phyloP scores from a whole-genome alignment of 306 rosid species.

The Sicyos edulis region DNA sequence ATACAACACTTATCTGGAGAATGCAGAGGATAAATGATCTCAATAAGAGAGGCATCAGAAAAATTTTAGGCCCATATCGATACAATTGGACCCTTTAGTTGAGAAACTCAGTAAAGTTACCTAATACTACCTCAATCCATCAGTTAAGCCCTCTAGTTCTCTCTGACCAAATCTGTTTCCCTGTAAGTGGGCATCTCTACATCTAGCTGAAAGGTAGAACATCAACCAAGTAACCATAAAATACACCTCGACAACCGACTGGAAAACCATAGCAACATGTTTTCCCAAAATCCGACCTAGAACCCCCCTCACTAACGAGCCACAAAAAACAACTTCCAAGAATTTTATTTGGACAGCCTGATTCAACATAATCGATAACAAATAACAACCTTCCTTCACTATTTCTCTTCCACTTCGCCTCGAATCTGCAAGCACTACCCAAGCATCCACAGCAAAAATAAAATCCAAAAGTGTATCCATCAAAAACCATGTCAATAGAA shows the following conservation, averaged over 20 bases:
- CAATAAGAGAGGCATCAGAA: conserved; percentile 35
- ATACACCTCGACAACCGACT: conserved; percentile 80
- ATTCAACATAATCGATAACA: conserved; percentile 61
- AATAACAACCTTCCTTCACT: conserved; percentile 76
- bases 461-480: conserved; percentile 63
- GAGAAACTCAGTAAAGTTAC: conserved; percentile 27
- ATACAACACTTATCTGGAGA: conserved; percentile 44
- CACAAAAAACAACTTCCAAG: conserved; percentile 67
- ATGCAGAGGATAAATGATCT: conserved; percentile 36
- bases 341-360: conserved; percentile 65
- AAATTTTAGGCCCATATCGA: conserved; percentile 30
- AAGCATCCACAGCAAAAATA: conserved; percentile 72
- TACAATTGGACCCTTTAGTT: conserved; percentile 32
- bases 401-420: conserved; percentile 81
- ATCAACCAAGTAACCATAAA: conserved; percentile 86
- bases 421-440: conserved; percentile 79
- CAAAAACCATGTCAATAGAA: conserved; percentile 64
- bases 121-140: conserved; percentile 53
- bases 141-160: conserved; percentile 62
- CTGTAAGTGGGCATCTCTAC: conserved; percentile 54
- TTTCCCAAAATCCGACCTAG: conserved; percentile 44
- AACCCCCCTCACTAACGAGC: conserved; percentile 52
- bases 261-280: conserved; percentile 61
- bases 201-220: conserved; percentile 62
- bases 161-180: conserved; percentile 67